Base-by-base conservation (phyloP, 78 protist genomes). In the Dictyostelium intermedium region DNA sequence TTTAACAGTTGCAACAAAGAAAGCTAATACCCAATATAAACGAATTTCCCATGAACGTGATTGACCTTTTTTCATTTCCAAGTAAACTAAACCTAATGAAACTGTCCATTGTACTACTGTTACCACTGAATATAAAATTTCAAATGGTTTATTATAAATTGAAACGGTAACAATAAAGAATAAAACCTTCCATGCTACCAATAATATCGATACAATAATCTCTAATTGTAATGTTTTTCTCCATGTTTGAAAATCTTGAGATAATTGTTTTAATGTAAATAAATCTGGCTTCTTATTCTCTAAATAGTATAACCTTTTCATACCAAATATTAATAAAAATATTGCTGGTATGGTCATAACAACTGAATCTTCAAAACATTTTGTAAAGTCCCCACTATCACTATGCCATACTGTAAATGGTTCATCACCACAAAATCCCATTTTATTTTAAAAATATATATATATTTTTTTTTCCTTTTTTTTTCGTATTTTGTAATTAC, bases 351-450 rank as follows among this genome's bases (percentile, higher is more conserved):
- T 23, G 0, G 84, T 72, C 94, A 89, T 89, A 5, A 89, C 39
- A 8, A 89, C 87, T 47, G 87, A 43, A 34, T 89, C 94, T 50
- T 89, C 94, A 80, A 89, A 89, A 35, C 94, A 89, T 41, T 14
- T 78, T 34, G 41, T 50, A 37, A 89, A 89, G 35, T 89, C 94
- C 7, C 94, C 94, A 16, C 10, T 23, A 34, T 74, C 47, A 10
- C 27, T 53, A 35, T 87, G 50, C 94, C 94, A 89, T 20, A 89
- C 94, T 45, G 37, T 8, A 61, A 78, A 89, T 45, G 43, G 34
- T 6, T n/a, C 18, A 3, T 66, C 83, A 14, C 94, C 94, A 89
- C 94, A 89, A 80, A 87, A 87, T n/a, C 82, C 81, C 91, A 60
- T 66, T 53, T 83, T 43, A n/a, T 66, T 30, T 70, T 3, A 23